A percentile compares a stretch with the other conserved stretches of the same genome.
Evolutionary conservation across 1,284 basidiomycete species (phyloP).

Genomic region (Melampsora larici-populina): DNA sequence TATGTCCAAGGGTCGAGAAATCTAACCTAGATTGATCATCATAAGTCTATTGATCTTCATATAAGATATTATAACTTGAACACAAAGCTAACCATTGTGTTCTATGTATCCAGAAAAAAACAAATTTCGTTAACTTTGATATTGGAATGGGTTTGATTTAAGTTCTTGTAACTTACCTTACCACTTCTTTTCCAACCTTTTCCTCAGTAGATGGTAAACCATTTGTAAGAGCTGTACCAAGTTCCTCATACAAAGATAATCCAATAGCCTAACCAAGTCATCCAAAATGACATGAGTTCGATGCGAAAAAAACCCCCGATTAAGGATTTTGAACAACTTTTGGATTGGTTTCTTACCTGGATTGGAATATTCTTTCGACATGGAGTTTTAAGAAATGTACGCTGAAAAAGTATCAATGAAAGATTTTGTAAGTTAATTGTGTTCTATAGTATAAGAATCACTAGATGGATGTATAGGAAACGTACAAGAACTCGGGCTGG

Average conservation of each 20-base stretch:
- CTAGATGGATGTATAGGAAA: slow-evolving; percentile 44
- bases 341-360: slow-evolving; percentile 20
- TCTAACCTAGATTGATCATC: slow-evolving; percentile 23
- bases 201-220: slow-evolving; percentile 38
- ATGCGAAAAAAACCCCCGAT: neutral
- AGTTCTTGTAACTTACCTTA: slow-evolving; percentile 12
- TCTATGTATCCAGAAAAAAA: neutral
- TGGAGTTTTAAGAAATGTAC: slow-evolving; percentile 77
- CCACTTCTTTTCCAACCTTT: slow-evolving; percentile 38
- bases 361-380: slow-evolving; percentile 58
- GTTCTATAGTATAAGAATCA: no score
- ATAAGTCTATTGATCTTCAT: neutral
- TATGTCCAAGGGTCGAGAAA: slow-evolving; percentile 55
- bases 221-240: slow-evolving; percentile 52
- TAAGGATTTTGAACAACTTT: neutral
- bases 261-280: slow-evolving; percentile 73
- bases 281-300: neutral
- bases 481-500: slow-evolving; percentile 82
- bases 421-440: neutral
- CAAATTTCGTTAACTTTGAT: neutral
- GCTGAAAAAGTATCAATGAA: slow-evolving; percentile 59
- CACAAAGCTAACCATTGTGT: slow-evolving; percentile 34
- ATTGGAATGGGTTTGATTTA: neutral
- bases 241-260: slow-evolving; percentile 81
- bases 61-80: no score